phyloP scores from a whole-genome alignment of 768 basidiomycete species.

The Macrolepiota dolichaula region DNA sequence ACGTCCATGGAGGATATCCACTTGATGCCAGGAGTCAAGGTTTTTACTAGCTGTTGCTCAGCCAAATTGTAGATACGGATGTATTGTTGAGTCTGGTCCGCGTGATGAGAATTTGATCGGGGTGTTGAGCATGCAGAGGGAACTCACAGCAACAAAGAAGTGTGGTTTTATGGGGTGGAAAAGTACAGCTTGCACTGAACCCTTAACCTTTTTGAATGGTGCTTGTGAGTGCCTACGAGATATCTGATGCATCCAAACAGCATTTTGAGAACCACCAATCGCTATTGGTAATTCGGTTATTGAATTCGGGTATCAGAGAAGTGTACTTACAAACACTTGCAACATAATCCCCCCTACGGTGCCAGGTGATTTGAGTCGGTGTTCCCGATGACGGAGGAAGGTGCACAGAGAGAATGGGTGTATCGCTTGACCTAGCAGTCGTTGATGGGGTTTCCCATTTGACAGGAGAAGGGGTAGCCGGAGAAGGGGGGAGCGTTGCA shows the following conservation, averaged over 20 bases:
- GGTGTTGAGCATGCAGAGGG: not conserved
- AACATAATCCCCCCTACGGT: constrained; percentile 92
- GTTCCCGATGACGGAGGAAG: constrained; percentile 66
- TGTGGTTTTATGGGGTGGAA: constrained; percentile 95
- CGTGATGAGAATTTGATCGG: constrained; percentile 13
- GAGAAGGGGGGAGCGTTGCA: constrained; percentile 54
- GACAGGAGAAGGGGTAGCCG: constrained; percentile 56
- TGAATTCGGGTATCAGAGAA: constrained; percentile 8
- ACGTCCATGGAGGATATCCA: constrained; percentile 99
- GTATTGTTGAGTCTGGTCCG: constrained; percentile 86
- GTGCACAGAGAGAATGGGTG: constrained; percentile 55
- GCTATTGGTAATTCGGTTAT: constrained; percentile 34
- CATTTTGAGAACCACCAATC: constrained; percentile 66
- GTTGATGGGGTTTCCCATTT: constrained; percentile 63
- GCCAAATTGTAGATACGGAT: constrained; percentile 93
- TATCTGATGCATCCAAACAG: constrained; percentile 95
- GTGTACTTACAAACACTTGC: constrained; percentile 84
- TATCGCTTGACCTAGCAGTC: constrained; percentile 44
- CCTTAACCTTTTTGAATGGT: constrained; percentile 95
- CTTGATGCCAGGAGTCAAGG: constrained; percentile 89
- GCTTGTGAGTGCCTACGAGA: constrained; percentile 94
- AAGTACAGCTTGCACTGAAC: constrained; percentile 82
- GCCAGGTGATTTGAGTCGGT: constrained; percentile 86
- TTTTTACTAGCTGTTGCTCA: constrained; percentile 90
- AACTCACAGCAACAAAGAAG: constrained; percentile 93